Base-by-base conservation (phyloP, 257 asterid genomes). In the Nicotiana noctiflora region DNA sequence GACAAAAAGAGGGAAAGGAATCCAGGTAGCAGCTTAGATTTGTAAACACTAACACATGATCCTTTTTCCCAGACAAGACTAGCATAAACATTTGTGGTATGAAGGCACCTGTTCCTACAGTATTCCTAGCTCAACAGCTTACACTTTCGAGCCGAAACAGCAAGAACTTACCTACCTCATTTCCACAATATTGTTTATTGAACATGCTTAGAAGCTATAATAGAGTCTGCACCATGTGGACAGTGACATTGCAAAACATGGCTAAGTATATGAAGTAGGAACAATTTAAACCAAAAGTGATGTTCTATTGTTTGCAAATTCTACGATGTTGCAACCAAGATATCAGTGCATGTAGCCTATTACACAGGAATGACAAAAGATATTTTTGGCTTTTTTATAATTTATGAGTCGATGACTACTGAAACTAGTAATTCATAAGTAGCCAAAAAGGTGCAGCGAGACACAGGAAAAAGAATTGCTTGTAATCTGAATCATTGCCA, bases 361-460 rank as follows among this genome's bases (percentile, higher is more conserved):
- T 23, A 32, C 31, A 70, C 7, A 23, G 40, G n/a, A 21, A 23
- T 3, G 78, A 46, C 23, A 46, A 70, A 37, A 46, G 40, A 72
- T 23, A 72, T 3, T 23, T 21, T 37, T 72, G 60, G 0, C 13
- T 19, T 72, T 46, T 72, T 13, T 13, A 23, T 19, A 46, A 46
- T 25, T 3, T 44, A 18, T 70, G 59, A 72, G 60, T 44, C 59
- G 15, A 46, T 14, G 60, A 72, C 23, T 21, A 1, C 40, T 21
- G 60, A 72, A 46, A 46, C 49, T 72, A 72, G 78, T 72, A 72
- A 72, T 15, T 40, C 14, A 23, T 57, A 72, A 72, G 78, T 46
- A 9, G 15, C 78, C 37, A 70, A 70, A 37, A 44, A 70, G 77
- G 7, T 46, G 60, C 40, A 72, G 15, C 17, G 5, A 46, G 60